Evolutionary conservation across 1,284 basidiomycete species (phyloP).

Genomic region (Xanthoconium separans): DNA sequence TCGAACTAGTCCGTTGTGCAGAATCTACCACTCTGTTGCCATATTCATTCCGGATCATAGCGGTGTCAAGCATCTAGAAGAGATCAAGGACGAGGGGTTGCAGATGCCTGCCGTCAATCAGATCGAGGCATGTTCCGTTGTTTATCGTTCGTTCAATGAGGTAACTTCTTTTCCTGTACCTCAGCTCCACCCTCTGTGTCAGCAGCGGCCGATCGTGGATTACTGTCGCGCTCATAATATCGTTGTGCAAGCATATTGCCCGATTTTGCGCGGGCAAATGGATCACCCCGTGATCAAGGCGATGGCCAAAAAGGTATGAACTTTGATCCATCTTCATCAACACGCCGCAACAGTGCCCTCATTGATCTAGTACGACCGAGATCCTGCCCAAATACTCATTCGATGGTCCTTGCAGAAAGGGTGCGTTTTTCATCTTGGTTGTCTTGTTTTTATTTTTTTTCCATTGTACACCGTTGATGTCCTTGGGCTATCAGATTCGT

Average conservation of each 20-base stretch:
- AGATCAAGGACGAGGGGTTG: conserved; percentile 62
- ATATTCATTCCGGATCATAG: conserved; percentile 36
- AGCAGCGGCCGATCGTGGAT: conserved; percentile 74
- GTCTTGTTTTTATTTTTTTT: neutral
- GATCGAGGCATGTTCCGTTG: conserved; percentile 58
- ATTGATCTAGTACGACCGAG: conserved; percentile 43
- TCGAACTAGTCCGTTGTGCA: conserved; percentile 64
- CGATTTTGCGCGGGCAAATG: conserved; percentile 62
- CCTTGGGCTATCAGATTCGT: conserved; percentile 43
- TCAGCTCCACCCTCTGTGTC: conserved; percentile 82
- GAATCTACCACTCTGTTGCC: neutral
- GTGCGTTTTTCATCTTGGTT: conserved; percentile 39
- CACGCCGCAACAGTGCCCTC: conserved; percentile 2
- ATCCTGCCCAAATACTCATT: conserved; percentile 73
- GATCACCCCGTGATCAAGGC: conserved; percentile 51
- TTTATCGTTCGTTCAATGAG: conserved; percentile 2
- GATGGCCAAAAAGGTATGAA: conserved; percentile 56
- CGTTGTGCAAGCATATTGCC: conserved; percentile 77
- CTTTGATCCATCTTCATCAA: conserved; percentile 2
- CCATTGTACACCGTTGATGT: conserved; percentile 19
- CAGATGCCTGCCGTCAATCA: conserved; percentile 80
- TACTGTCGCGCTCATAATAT: conserved; percentile 74
- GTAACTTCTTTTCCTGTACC: conserved; percentile 1
- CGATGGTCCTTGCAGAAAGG: conserved; percentile 85
- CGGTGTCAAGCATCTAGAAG: conserved; percentile 74